Base-by-base conservation (phyloP, 768 basidiomycete species). In the Grammothele lineata region DNA sequence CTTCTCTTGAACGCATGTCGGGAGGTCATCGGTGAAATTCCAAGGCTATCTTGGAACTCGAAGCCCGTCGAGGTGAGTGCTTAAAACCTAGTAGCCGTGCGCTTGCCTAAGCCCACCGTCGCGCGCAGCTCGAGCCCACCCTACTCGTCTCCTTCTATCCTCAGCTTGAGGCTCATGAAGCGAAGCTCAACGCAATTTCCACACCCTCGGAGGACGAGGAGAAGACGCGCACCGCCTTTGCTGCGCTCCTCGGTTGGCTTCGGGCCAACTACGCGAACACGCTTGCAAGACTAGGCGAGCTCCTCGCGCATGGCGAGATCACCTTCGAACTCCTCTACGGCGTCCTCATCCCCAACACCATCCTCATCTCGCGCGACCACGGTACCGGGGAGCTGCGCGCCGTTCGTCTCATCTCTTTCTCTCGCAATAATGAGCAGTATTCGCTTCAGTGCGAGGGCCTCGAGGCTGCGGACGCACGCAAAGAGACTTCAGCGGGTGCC, bases 1-100 rank as follows among this genome's bases (percentile, higher is more conserved):
- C 78, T 79, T 56, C 70, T 84, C 40, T 60, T 78, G 19, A 74
- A 76, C 54, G 78, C 74, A 1, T 80, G 77, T 61, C 75, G 78
- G 55, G 77, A 77, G 34, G 76, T 82, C 17, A 75, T 84, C 51
- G 63, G 71, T 50, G 66, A 71, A 1, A 76, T 77, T 69, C 75
- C 76, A 5, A 79, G 80, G 8, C 62, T 81, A 11, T 81, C 80
- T 9, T 84, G 81, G 80, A 74, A 76, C 37, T 57, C 72, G 1
- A 72, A 79, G 14, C 77, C 78, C 3, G 66, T 82, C 6, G 74
- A 78, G 67, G 80, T 78, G 55, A 23, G 15, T 27, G 0, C 2
- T 22, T 36, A 0, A n/a, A 8, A 22, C 23, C 22, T 22, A 17
- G 2, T 19, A n/a, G 11, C 14, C 3, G 10, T 26, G 9, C n/a